Evolutionary conservation across 2,329 filamentous ascomycete genomes (phyloP).

Genomic region (Knufia fluminis): DNA sequence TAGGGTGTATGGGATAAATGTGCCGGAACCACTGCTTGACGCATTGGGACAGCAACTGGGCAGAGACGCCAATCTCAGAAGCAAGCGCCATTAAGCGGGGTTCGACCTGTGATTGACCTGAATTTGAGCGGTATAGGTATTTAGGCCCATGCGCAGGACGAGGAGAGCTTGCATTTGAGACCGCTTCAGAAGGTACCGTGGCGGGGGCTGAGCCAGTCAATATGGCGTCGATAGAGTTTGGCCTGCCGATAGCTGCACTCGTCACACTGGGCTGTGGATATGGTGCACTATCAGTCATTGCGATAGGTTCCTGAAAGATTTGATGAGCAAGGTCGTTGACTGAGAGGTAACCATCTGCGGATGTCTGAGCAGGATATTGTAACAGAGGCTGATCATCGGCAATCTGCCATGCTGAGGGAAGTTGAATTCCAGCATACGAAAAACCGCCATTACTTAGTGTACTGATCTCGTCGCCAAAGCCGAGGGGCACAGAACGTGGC

Average conservation of each 20-base stretch:
- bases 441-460: conserved; percentile 18
- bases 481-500: conserved; percentile 19
- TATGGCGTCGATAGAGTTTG: conserved; percentile 17
- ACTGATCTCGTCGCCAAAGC: conserved; percentile 15
- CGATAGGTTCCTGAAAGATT: conserved; percentile 18
- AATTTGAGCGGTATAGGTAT: conserved; percentile 21
- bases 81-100: conserved; percentile 17
- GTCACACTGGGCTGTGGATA: not conserved
- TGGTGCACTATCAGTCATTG: not conserved
- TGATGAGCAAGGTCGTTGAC: conserved; percentile 22
- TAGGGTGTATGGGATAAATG: conserved; percentile 21
- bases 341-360: conserved; percentile 20
- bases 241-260: conserved; percentile 13
- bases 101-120: conserved; percentile 14
- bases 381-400: conserved; percentile 16
- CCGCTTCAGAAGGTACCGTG: conserved; percentile 12
- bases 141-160: conserved; percentile 18
- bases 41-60: conserved; percentile 22
- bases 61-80: conserved; percentile 20
- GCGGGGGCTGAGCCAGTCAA: conserved; percentile 11
- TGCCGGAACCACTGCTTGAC: conserved; percentile 22
- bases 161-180: conserved; percentile 18
- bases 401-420: conserved; percentile 22
- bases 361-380: conserved; percentile 18
- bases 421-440: conserved; percentile 18